Evolutionary conservation across 2,329 filamentous ascomycete species (phyloP).

Genomic region (Bertia moriformis): DNA sequence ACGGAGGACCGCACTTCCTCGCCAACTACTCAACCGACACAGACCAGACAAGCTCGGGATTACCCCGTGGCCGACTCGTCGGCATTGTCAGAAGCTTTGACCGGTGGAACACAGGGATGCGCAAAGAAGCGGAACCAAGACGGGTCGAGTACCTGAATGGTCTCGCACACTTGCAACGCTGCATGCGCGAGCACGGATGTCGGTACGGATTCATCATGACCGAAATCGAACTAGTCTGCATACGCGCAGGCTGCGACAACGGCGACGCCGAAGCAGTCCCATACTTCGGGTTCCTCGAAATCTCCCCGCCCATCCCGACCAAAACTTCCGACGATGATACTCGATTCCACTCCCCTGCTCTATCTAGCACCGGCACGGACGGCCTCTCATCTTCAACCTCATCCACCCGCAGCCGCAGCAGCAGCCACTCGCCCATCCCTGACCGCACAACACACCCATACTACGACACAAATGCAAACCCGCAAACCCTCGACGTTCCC

Average conservation of each 20-base stretch:
- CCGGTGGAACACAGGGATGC: conserved; percentile 52
- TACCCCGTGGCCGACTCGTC: conserved; percentile 35
- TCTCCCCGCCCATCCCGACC: conserved; percentile 9
- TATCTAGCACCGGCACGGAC: neutral
- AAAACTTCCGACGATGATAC: too few relatives aligned
- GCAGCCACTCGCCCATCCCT: neutral
- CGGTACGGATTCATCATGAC: conserved; percentile 56
- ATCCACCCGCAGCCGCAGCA: neutral
- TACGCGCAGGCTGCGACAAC: conserved; percentile 34
- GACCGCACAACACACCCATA: too few relatives aligned
- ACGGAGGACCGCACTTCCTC: conserved; percentile 13
- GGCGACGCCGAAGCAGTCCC: conserved; percentile 29
- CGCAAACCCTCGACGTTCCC: conserved; percentile 10
- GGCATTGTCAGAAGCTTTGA: conserved; percentile 52
- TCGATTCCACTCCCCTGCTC: too few relatives aligned
- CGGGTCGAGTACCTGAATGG: conserved; percentile 46
- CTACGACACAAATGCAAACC: neutral
- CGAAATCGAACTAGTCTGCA: conserved; percentile 52
- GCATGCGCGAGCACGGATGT: conserved; percentile 52
- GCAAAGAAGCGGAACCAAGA: conserved; percentile 36
- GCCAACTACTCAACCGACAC: conserved; percentile 28
- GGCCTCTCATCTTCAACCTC: neutral
- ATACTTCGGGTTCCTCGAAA: conserved; percentile 47
- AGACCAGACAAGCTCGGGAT: conserved; percentile 22
- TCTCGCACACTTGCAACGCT: conserved; percentile 46